phyloP scores from a whole-genome alignment of 169 alveolate genomes.

The Fabrea salina region DNA sequence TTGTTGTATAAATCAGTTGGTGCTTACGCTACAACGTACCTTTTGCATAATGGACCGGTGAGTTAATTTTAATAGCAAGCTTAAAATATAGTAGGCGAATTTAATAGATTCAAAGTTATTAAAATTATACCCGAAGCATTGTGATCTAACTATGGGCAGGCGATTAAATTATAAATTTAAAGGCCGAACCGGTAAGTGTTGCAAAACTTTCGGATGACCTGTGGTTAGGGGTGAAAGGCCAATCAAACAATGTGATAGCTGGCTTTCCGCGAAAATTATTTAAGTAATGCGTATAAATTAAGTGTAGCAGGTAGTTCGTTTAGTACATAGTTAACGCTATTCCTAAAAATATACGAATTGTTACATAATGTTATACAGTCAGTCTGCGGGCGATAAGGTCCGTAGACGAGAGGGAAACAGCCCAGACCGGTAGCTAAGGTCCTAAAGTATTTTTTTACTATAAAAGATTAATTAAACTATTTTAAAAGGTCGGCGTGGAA shows the following conservation, averaged over 20 bases:
- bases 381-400: constrained; percentile 61
- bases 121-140: constrained; percentile 67
- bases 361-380: constrained; percentile 41
- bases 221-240: constrained; percentile 75
- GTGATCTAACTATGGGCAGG: constrained; percentile 63
- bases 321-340: background rate
- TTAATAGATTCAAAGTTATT: constrained; percentile 23
- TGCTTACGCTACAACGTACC: constrained; percentile 41
- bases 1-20: constrained; percentile 9
- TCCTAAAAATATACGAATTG: background rate
- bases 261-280: constrained; percentile 72
- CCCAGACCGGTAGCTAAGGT: constrained; percentile 64
- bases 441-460: constrained; percentile 23
- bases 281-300: constrained; percentile 41
- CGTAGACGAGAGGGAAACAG: constrained; percentile 66
- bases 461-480: background rate
- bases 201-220: constrained; percentile 66
- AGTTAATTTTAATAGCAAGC: constrained; percentile 52
- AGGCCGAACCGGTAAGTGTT: constrained; percentile 68
- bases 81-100: constrained; percentile 35
- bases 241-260: constrained; percentile 68
- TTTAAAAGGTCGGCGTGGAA: constrained; percentile 46
- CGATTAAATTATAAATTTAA: constrained; percentile 22
- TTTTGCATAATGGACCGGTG: constrained; percentile 53
- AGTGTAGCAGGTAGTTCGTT: background rate